phyloP scores from a whole-genome alignment of 768 basidiomycete species.

The Lepiota venenata region DNA sequence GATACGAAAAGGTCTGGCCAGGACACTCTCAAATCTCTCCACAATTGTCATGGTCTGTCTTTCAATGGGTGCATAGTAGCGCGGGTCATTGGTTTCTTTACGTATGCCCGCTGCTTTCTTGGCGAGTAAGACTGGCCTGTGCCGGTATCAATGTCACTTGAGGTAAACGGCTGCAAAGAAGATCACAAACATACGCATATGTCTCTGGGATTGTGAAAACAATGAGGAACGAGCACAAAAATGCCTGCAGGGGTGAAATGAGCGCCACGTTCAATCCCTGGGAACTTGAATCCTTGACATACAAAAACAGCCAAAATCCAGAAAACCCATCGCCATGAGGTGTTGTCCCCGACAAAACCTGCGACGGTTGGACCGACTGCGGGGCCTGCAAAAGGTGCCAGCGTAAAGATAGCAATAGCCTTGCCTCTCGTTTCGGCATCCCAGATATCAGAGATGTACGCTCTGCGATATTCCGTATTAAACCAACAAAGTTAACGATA shows the following conservation, averaged over 20 bases:
- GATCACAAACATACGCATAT: slow-evolving; percentile 38
- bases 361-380: slow-evolving; percentile 53
- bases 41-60: slow-evolving; percentile 30
- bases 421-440: slow-evolving; percentile 57
- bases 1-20: slow-evolving; percentile 60
- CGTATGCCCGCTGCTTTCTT: slow-evolving; percentile 47
- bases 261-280: background rate
- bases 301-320: slow-evolving; percentile 61
- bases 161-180: background rate
- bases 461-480: slow-evolving; percentile 25
- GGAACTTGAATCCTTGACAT: slow-evolving; percentile 17
- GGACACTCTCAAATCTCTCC: slow-evolving; percentile 40
- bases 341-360: slow-evolving; percentile 39
- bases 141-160: background rate
- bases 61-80: slow-evolving; percentile 53
- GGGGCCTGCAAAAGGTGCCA: slow-evolving; percentile 69
- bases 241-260: slow-evolving; percentile 32
- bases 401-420: slow-evolving; percentile 61
- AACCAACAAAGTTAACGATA: background rate
- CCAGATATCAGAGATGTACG: slow-evolving; percentile 59
- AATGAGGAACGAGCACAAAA: slow-evolving; percentile 43
- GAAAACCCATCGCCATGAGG: slow-evolving; percentile 67
- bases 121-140: slow-evolving; percentile 54
- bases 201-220: slow-evolving; percentile 66
- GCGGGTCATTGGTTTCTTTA: slow-evolving; percentile 47